These are phyloP conservation scores for Thecaphora thlaspeos DNA, from an alignment of 1,284 basidiomycete genomes.

Conservation along the genomic window DNA sequence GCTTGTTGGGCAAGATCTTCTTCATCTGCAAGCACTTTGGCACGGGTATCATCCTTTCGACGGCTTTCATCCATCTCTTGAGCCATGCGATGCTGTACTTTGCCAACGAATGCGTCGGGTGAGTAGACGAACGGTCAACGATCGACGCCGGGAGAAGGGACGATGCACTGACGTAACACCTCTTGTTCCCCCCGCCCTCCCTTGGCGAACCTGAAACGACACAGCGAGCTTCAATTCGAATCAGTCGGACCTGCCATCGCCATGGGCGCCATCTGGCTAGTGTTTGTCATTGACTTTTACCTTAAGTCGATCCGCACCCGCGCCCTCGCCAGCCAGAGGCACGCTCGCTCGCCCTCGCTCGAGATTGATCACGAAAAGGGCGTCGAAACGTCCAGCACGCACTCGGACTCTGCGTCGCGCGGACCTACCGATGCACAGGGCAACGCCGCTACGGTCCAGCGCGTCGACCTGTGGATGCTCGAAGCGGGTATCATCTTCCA, in stretches of 20 bases:
- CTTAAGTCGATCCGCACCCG: neutral
- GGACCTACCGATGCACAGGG: no score
- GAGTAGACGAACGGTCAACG: no score
- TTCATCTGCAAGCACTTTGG: constrained; percentile 40
- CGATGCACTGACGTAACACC: no score
- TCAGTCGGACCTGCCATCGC: constrained; percentile 59
- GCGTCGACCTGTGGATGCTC: constrained; percentile 55
- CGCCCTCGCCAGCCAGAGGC: no score
- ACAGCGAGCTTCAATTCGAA: constrained; percentile 58
- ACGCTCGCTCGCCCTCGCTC: no score
- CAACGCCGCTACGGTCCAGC: constrained; percentile 6
- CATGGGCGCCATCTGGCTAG: constrained; percentile 39
- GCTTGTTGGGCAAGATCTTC: constrained; percentile 6
- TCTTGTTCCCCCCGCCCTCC: no score
- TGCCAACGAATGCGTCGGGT: constrained; percentile 58
- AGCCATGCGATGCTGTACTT: constrained; percentile 59
- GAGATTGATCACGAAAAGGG: no score
- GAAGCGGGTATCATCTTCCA: constrained; percentile 62
- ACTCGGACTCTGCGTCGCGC: no score
- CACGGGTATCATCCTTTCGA: constrained; percentile 60
- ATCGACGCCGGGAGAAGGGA: no score
- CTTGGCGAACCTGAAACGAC: constrained; percentile 10
- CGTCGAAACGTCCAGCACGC: no score
- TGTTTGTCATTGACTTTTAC: constrained; percentile 57
- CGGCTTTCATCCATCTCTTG: constrained; percentile 61